A percentile compares a stretch with the other conserved stretches of the same genome.
These are phyloP conservation scores for Prunus persica DNA, from an alignment of 306 rosid genomes.

Conservation along the genomic window Prunus_persica_NCBIv2 NC_034011.1:496001-496500, in stretches of 20 bases:
- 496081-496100: conserved; percentile 1
- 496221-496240: not conserved
- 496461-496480: not conserved
- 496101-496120: not conserved
- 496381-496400: not conserved
- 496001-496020: not conserved
- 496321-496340: not conserved
- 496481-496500: not conserved
- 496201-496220: not conserved
- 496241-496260: not conserved
- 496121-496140: conserved; percentile 3
- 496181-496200: not conserved
- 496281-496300: not conserved
- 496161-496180: not conserved
- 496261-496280: no score
- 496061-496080: not conserved
- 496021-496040: not conserved
- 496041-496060: not conserved
- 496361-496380: not conserved
- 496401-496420: not conserved
- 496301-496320: not conserved
- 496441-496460: not conserved
- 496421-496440: not conserved
- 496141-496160: conserved; percentile 1
- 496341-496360: not conserved